These are phyloP conservation scores for Phanerochaete carnosa DNA, from an alignment of 768 basidiomycete genomes.

Conservation along the genomic window DNA sequence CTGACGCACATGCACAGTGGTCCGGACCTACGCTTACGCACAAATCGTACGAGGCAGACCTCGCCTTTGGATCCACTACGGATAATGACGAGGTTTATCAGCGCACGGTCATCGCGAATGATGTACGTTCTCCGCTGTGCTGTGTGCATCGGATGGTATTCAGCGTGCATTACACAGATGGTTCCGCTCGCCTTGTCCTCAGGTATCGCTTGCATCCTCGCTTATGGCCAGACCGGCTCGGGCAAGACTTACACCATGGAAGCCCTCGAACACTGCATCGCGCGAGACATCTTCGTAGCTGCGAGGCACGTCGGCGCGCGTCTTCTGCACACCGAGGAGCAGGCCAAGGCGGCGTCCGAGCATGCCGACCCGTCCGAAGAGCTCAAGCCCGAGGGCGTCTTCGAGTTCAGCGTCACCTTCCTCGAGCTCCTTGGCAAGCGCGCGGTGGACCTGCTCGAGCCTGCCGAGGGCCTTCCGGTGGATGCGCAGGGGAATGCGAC, in stretches of 20 bases:
- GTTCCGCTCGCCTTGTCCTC: constrained; percentile 28
- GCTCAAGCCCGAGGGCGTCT: constrained; percentile 16
- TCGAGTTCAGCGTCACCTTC: constrained; percentile 32
- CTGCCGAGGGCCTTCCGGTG: constrained; percentile 20
- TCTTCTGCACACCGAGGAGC: constrained; percentile 16
- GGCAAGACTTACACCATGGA: constrained; percentile 36
- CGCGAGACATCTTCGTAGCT: constrained; percentile 29
- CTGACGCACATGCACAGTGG: constrained; percentile 22
- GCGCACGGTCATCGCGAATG: constrained; percentile 28
- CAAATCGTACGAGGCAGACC: constrained; percentile 31
- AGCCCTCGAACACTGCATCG: constrained; percentile 30
- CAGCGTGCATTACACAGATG: constrained; percentile 15
- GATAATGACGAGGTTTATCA: constrained; percentile 34
- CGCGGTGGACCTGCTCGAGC: constrained; percentile 26
- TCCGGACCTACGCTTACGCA: constrained; percentile 32
- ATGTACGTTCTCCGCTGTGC: constrained; percentile 19
- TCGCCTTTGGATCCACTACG: constrained; percentile 30
- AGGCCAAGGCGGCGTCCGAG: background rate
- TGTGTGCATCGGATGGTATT: background rate
- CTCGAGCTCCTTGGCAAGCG: constrained; percentile 32
- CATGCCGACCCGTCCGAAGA: background rate
- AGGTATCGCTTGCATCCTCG: constrained; percentile 31
- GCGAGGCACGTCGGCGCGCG: constrained; percentile 20
- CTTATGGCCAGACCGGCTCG: constrained; percentile 32
- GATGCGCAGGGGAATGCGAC: constrained; percentile 25